Evolutionary conservation across 768 basidiomycete species (phyloP).

Genomic region (Tricholoma matsutake): DNA sequence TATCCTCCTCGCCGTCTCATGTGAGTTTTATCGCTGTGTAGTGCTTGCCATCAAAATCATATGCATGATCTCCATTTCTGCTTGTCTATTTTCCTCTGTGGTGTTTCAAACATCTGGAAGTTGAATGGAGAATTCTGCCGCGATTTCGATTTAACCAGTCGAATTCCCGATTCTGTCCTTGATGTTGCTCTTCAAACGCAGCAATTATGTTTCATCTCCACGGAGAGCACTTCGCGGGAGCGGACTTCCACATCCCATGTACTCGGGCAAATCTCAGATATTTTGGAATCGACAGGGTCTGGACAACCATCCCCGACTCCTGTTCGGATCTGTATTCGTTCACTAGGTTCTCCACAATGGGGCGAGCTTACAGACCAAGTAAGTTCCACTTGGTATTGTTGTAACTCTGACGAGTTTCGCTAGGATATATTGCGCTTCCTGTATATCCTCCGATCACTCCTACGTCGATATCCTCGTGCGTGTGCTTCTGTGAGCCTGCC

Average conservation of each 20-base stretch:
- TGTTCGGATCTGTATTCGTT: constrained; percentile 60
- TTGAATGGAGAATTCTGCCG: constrained; percentile 61
- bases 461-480: constrained; percentile 54
- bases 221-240: constrained; percentile 2
- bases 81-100: constrained; percentile 6
- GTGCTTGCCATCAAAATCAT: background rate
- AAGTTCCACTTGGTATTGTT: constrained; percentile 18
- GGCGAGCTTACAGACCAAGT: constrained; percentile 60
- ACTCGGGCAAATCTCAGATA: constrained; percentile 24
- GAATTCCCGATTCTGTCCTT: constrained; percentile 50
- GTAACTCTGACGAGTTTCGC: background rate
- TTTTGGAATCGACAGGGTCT: constrained; percentile 25
- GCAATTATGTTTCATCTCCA: constrained; percentile 29
- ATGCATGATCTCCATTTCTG: background rate
- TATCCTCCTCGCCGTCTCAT: constrained; percentile 49
- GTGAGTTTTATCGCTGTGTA: constrained; percentile 28
- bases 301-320: constrained; percentile 24
- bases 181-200: constrained; percentile 39
- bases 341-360: constrained; percentile 66
- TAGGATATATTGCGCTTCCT: constrained; percentile 76
- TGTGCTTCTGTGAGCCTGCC: constrained; percentile 71
- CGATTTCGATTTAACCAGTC: constrained; percentile 69
- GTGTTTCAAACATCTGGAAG: constrained; percentile 26
- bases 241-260: constrained; percentile 17
- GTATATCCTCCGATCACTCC: constrained; percentile 55